Base-by-base conservation (phyloP, 192 early-diverging fungal species). In the Coemansia sp. region DNA sequence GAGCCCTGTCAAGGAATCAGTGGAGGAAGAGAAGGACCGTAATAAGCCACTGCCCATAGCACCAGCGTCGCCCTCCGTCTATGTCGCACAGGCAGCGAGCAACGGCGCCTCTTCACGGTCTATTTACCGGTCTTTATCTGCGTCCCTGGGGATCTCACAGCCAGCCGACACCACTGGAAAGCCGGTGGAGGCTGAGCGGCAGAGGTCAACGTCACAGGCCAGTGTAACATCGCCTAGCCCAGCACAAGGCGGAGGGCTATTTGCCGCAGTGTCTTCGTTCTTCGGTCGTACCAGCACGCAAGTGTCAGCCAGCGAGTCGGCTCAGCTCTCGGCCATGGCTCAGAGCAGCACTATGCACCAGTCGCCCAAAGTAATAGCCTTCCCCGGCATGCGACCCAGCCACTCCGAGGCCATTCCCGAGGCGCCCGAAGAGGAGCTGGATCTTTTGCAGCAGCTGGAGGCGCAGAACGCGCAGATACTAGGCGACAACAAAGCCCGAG, bases 361-460 rank as follows among this genome's bases (percentile, higher is more conserved):
- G 18, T 56, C 43, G 61, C 62, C 43, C 40, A 80, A 59, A 27
- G 34, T 35, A 35, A 18, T 81, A 5, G 78, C 71, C 73, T 81
- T 81, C 41, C 78, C 78, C 12, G 78, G 73, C 20, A 81, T 81
- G 78, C 78, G 78, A 67, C 69, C 79, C 5, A 82, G 73, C 68
- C 62, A 69, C 22, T 66, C 75, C 1, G 71, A 65, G 11, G 22
- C 4, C 0, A 41, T 41, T 16, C 40, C 40, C n/a, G 53, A 29
- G 4, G 53, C 9, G 18, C 53, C 40, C 50, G 24, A 45, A 18
- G 59, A 65, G n/a, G 22, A 24, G 22, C 59, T 78, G 73, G 78
- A 81, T 55, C 76, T 93, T 53, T 74, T 93, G 60, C 81, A 83
- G 30, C 82, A 87, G 72, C 68, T 93, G 60, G 91, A 89, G 67